Conservation (phyloP, 805 yeast genomes). For the Komagataella populi region DNA sequence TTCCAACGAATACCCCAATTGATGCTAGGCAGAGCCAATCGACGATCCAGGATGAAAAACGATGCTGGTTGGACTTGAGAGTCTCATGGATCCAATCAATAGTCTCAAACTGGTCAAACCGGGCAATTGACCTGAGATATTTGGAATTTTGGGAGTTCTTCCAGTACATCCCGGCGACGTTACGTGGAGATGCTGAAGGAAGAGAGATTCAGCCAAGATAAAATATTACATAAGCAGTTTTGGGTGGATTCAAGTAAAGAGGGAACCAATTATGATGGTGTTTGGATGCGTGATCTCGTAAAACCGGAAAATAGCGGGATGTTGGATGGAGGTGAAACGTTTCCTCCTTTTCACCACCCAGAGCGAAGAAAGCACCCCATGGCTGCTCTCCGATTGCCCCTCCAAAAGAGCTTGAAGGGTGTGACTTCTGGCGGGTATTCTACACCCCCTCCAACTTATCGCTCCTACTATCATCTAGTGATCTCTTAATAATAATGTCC, state of each 20-base stretch:
- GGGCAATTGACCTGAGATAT: conserved; percentile 17
- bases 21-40: conserved; percentile 64
- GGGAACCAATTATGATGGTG: background rate
- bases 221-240: background rate
- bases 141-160: background rate
- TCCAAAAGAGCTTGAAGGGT: background rate
- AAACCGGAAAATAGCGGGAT: background rate
- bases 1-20: conserved; percentile 70
- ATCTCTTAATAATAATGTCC: background rate
- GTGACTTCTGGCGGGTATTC: background rate
- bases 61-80: conserved; percentile 27
- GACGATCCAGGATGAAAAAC: conserved; percentile 17
- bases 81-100: conserved; percentile 63
- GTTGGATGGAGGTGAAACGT: background rate
- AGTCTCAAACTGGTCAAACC: conserved; percentile 50
- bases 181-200: background rate
- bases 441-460: background rate
- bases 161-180: background rate
- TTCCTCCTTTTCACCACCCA: background rate
- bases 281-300: background rate
- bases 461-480: background rate
- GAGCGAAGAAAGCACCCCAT: background rate
- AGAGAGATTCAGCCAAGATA: background rate
- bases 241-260: background rate
- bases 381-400: background rate